Evolutionary conservation across 495 filamentous ascomycete species (phyloP).

Genomic region (Aspergillus sparsus): DNA sequence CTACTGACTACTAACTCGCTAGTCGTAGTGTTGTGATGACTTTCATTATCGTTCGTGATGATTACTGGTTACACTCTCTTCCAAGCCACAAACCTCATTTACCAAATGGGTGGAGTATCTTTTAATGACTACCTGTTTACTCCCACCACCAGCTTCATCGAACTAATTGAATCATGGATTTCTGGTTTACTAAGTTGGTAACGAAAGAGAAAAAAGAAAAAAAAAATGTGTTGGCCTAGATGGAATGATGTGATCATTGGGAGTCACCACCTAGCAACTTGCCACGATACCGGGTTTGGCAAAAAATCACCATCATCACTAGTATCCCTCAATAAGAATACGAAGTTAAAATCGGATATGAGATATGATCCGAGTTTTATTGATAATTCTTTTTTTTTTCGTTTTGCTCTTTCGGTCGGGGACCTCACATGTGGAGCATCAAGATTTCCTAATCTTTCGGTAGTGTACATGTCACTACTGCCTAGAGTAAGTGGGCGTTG

Average conservation of each 20-base stretch:
- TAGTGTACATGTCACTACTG: constrained; percentile 5
- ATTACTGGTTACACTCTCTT: no score
- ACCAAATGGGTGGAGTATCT: no score
- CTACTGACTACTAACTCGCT: no score
- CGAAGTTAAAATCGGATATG: background rate
- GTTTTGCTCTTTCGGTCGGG: background rate
- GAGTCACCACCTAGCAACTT: constrained; percentile 3
- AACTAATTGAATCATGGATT: constrained; percentile 8
- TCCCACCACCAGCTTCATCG: background rate
- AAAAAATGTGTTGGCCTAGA: constrained; percentile 8
- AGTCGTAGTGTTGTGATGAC: no score
- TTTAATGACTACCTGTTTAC: no score
- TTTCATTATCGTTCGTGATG: no score
- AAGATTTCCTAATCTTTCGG: background rate
- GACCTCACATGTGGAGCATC: constrained; percentile 1
- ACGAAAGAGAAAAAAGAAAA: background rate
- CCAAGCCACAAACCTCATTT: no score
- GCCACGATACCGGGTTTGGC: constrained; percentile 4
- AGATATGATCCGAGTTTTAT: constrained; percentile 1
- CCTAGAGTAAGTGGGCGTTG: background rate
- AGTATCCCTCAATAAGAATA: background rate
- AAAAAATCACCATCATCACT: constrained; percentile 10
- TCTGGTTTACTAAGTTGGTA: constrained; percentile 1
- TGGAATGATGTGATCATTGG: constrained; percentile 21
- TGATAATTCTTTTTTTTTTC: background rate